phyloP scores from a whole-genome alignment of 192 early-diverging fungal genomes.

The Diversispora epigaea region DNA sequence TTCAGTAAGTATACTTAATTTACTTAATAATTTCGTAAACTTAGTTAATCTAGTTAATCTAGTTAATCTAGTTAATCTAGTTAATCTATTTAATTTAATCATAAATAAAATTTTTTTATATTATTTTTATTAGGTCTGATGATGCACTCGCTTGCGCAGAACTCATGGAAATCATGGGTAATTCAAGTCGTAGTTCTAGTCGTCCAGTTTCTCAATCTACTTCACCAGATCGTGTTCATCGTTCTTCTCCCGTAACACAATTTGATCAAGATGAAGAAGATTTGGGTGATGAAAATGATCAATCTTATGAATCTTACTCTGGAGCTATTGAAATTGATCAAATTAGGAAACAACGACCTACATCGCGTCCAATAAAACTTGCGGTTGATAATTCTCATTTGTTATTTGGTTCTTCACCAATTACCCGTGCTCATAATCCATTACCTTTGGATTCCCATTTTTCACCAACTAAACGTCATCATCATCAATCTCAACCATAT shows the following conservation, averaged over 20 bases:
- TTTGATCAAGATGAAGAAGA: not conserved
- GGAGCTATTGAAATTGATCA: slow-evolving; percentile 17
- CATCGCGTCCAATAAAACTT: not conserved
- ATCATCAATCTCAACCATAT: slow-evolving; percentile 10
- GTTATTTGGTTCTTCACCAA: slow-evolving; percentile 26
- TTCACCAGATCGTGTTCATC: slow-evolving; percentile 3
- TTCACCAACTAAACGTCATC: slow-evolving; percentile 20
- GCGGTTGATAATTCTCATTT: slow-evolving; percentile 20
- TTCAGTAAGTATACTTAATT: not conserved
- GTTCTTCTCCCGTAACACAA: not conserved
- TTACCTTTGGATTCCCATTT: slow-evolving; percentile 20
- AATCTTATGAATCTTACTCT: not conserved
- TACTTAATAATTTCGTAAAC: too few species aligned
- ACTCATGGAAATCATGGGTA: slow-evolving; percentile 23
- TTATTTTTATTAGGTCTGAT: slow-evolving; percentile 17
- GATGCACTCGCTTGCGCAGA: slow-evolving; percentile 28
- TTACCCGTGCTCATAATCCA: slow-evolving; percentile 29
- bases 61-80: too few species aligned
- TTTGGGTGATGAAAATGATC: not conserved
- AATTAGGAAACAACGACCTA: not conserved
- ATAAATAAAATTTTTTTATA: too few species aligned
- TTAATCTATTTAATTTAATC: too few species aligned
- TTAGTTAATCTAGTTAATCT: not conserved
- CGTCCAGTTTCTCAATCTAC: slow-evolving; percentile 19
- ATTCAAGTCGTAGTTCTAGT: slow-evolving; percentile 19